These are phyloP conservation scores for Helianthus tuberosus DNA, from an alignment of 129 eudicot species.

Conservation along the genomic window DNA sequence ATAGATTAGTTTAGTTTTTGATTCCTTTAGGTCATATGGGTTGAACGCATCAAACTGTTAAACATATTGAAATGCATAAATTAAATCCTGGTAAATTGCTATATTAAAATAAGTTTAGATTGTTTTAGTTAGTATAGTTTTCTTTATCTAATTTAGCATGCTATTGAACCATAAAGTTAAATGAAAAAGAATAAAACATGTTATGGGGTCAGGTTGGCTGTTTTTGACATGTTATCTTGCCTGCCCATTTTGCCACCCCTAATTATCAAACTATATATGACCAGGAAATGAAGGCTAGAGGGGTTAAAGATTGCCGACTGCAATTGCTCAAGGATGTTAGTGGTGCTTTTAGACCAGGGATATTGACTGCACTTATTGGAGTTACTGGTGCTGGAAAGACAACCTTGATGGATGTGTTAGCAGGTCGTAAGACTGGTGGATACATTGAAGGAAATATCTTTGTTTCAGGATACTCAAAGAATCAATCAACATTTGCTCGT, in stretches of 20 bases:
- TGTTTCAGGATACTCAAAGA: conserved; percentile 69
- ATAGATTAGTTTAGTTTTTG: too few species aligned
- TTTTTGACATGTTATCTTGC: too few species aligned
- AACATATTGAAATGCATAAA: not conserved
- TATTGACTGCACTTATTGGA: conserved; percentile 83
- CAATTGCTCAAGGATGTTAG: conserved; percentile 68
- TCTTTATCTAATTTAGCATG: not conserved
- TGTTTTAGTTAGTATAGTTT: not conserved
- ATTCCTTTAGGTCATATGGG: not conserved
- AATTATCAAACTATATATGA: not conserved
- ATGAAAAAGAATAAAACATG: not conserved
- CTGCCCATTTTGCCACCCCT: not conserved
- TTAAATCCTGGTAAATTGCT: not conserved
- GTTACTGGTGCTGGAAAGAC: conserved; percentile 92
- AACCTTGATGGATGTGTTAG: conserved; percentile 78
- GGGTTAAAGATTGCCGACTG: conserved; percentile 43
- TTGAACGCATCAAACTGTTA: not conserved
- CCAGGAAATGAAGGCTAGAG: conserved; percentile 67
- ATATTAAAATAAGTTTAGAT: not conserved
- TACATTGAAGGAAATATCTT: conserved; percentile 53
- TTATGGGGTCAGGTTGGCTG: not conserved
- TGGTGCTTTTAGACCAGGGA: conserved; percentile 75
- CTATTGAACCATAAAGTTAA: not conserved
- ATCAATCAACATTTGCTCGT: conserved; percentile 68
- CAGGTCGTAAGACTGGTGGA: conserved; percentile 79